A percentile compares a stretch with the other conserved stretches of the same genome.
Conservation (phyloP, 768 basidiomycete species). For the Suillus luteus region DNA sequence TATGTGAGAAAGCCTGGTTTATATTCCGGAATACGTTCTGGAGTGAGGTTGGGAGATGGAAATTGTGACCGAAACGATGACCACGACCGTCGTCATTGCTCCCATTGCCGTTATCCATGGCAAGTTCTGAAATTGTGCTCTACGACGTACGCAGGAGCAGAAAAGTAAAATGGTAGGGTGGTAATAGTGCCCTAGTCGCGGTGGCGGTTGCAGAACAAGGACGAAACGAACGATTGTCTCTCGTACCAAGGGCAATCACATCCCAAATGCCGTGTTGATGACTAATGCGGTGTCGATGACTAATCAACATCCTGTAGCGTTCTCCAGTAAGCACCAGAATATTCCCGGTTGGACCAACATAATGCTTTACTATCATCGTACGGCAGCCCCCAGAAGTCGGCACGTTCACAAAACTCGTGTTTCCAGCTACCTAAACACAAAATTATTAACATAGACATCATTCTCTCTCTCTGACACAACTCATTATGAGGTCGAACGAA, state of each 20-base stretch:
- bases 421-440: too few species aligned
- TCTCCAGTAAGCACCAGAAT: slow-evolving; percentile 35
- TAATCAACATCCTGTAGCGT: slow-evolving; percentile 19
- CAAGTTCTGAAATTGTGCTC: neutral
- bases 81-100: slow-evolving; percentile 13
- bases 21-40: slow-evolving; percentile 34
- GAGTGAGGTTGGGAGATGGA: slow-evolving; percentile 29
- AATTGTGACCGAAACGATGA: slow-evolving; percentile 19
- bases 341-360: slow-evolving; percentile 20
- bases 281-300: slow-evolving; percentile 17
- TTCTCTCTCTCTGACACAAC: too few species aligned
- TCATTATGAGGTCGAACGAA: too few species aligned
- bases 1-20: slow-evolving; percentile 32
- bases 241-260: slow-evolving; percentile 8
- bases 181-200: slow-evolving; percentile 1
- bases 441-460: too few species aligned
- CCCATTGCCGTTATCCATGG: slow-evolving; percentile 17
- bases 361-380: too few species aligned
- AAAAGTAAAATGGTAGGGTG: slow-evolving; percentile 17
- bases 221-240: slow-evolving; percentile 10
- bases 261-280: slow-evolving; percentile 17
- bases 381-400: too few species aligned
- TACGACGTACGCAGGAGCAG: neutral
- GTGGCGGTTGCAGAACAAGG: slow-evolving; percentile 26
- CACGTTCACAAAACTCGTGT: too few species aligned